A percentile compares a stretch with the other conserved stretches of the same genome.
phyloP scores from a whole-genome alignment of 768 basidiomycete genomes.

The Trichaptum fuscoviolaceum region DNA sequence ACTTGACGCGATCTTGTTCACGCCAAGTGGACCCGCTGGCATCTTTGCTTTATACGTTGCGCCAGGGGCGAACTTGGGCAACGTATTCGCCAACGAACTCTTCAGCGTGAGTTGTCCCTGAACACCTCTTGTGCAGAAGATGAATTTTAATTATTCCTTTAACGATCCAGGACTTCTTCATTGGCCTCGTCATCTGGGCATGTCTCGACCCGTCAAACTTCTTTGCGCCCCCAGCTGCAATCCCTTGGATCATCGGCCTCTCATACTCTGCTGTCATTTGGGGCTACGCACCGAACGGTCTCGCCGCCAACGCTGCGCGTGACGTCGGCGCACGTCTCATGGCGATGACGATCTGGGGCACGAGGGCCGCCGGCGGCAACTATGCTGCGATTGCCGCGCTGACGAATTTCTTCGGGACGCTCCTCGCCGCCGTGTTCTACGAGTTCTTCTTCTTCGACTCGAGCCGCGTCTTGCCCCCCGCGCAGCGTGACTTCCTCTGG shows the following conservation, averaged over 20 bases:
- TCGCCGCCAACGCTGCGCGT: slow-evolving; percentile 63
- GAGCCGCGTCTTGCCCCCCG: slow-evolving; percentile 33
- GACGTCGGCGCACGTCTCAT: slow-evolving; percentile 63
- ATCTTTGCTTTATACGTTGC: slow-evolving; percentile 46
- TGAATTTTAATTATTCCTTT: background rate
- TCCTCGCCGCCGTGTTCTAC: slow-evolving; percentile 49
- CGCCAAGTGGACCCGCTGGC: slow-evolving; percentile 33
- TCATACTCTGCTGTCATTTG: slow-evolving; percentile 54
- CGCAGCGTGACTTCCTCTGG: slow-evolving; percentile 15
- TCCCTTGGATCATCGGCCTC: slow-evolving; percentile 48
- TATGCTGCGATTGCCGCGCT: slow-evolving; percentile 63
- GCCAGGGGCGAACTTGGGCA: slow-evolving; percentile 39
- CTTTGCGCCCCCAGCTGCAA: slow-evolving; percentile 45
- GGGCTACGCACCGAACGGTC: slow-evolving; percentile 49
- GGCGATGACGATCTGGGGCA: slow-evolving; percentile 58
- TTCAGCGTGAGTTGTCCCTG: slow-evolving; percentile 35
- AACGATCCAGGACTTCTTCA: slow-evolving; percentile 35
- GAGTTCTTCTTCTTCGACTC: slow-evolving; percentile 55
- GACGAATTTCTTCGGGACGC: slow-evolving; percentile 59
- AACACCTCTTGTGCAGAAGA: background rate
- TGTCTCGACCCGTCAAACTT: slow-evolving; percentile 54
- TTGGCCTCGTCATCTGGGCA: slow-evolving; percentile 49
- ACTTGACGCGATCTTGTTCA: slow-evolving; percentile 30
- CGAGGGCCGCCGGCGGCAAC: slow-evolving; percentile 40
- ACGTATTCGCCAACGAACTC: slow-evolving; percentile 52